Conservation (phyloP, 2,329 filamentous ascomycete genomes). For the Bimuria novae-zelandiae region DNA sequence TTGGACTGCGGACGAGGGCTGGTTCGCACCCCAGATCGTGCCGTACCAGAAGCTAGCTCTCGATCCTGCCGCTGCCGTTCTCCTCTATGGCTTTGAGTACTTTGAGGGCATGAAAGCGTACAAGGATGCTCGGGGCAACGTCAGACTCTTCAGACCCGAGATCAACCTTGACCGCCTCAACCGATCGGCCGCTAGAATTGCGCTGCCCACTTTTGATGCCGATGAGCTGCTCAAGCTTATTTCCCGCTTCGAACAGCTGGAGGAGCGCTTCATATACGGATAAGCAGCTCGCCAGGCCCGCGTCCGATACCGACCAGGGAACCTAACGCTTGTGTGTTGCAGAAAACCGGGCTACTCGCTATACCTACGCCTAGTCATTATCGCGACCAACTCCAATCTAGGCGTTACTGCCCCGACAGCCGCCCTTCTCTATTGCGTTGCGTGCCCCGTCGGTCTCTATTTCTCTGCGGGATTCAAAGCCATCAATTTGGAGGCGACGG, state of each 20-base stretch:
- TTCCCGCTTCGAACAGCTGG: not conserved
- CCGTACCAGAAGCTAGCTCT: not conserved
- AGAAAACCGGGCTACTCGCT: conserved; percentile 3
- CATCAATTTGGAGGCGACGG: not conserved
- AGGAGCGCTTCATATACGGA: conserved; percentile 3
- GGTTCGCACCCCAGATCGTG: not conserved
- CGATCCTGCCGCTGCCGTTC: conserved; percentile 1
- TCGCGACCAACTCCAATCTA: conserved; percentile 1
- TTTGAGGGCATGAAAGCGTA: conserved; percentile 5
- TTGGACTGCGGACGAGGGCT: not conserved
- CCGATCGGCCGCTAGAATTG: not conserved
- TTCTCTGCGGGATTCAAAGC: conserved; percentile 4
- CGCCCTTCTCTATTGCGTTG: not conserved
- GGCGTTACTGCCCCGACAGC: not conserved
- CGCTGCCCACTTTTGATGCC: not conserved
- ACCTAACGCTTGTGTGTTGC: not conserved
- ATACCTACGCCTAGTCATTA: not conserved
- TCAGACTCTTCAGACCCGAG: conserved; percentile 1
- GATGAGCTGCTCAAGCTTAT: not conserved
- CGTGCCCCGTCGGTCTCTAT: conserved; percentile 1
- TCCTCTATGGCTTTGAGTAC: conserved; percentile 3
- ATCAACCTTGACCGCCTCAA: conserved; percentile 3
- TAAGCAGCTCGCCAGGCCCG: not conserved
- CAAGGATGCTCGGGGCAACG: not conserved
- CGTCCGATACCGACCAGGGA: not conserved